Evolutionary conservation across 2,329 filamentous ascomycete genomes (phyloP).

Genomic region (Aureobasidium mangrovei): DNA sequence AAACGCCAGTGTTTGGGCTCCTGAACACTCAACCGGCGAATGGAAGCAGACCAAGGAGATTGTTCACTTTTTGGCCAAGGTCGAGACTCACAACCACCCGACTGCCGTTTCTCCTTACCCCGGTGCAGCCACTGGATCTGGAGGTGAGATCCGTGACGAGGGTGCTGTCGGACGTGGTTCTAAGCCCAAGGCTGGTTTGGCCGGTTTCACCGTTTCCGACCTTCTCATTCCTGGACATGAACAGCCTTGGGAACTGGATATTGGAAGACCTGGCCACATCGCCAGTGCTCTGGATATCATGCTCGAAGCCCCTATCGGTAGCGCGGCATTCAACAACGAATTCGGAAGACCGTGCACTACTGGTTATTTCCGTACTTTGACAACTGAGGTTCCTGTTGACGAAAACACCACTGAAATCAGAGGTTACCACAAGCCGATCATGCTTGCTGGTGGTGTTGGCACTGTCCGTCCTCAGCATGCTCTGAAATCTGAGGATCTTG

Average conservation of each 20-base stretch:
- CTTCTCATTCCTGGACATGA: slow-evolving; percentile 75
- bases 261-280: slow-evolving; percentile 84
- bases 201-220: slow-evolving; percentile 92
- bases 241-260: slow-evolving; percentile 83
- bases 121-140: slow-evolving; percentile 88
- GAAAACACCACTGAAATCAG: slow-evolving; percentile 61
- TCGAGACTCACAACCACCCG: slow-evolving; percentile 96
- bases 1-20: slow-evolving; percentile 71
- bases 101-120: slow-evolving; percentile 91
- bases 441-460: slow-evolving; percentile 93
- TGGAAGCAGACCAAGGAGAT: slow-evolving; percentile 83
- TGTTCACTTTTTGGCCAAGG: slow-evolving; percentile 83
- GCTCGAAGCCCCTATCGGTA: slow-evolving; percentile 92
- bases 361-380: slow-evolving; percentile 85
- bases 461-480: slow-evolving; percentile 87
- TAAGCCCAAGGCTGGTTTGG: slow-evolving; percentile 81
- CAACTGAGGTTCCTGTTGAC: slow-evolving; percentile 56
- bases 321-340: slow-evolving; percentile 94
- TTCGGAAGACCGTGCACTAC: slow-evolving; percentile 84
- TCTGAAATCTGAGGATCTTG: slow-evolving; percentile 69
- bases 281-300: slow-evolving; percentile 94
- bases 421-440: slow-evolving; percentile 96
- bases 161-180: slow-evolving; percentile 90
- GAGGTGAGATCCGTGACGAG: slow-evolving; percentile 92
- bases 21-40: slow-evolving; percentile 73